Percentiles rank a stretch among this genome's conserved stretches.
These are phyloP conservation scores for Aquilaria yunnanensis DNA, from an alignment of 345 rosid species.

Conservation along the genomic window DNA sequence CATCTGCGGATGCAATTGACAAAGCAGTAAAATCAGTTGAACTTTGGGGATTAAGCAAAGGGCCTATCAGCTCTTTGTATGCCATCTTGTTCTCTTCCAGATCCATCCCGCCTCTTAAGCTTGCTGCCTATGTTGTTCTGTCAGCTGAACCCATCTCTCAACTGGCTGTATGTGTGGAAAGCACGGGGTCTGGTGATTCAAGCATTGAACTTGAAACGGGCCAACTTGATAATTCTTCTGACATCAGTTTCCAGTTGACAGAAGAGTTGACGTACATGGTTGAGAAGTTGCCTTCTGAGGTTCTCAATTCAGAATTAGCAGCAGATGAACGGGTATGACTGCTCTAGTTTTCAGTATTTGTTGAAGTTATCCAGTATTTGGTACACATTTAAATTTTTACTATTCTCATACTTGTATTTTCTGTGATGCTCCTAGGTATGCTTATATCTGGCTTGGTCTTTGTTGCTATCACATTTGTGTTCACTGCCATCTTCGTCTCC, in stretches of 20 bases:
- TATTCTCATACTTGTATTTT: background rate
- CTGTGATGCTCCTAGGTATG: constrained; percentile 47
- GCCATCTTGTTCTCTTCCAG: constrained; percentile 68
- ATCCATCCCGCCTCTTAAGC: constrained; percentile 61
- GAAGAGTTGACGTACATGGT: constrained; percentile 65
- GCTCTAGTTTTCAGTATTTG: constrained; percentile 3
- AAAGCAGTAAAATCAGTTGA: constrained; percentile 84
- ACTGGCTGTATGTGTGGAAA: constrained; percentile 57
- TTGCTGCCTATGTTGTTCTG: constrained; percentile 78
- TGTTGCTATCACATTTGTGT: constrained; percentile 71
- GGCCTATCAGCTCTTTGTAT: constrained; percentile 75
- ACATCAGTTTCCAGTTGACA: constrained; percentile 48
- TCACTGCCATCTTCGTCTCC: constrained; percentile 60
- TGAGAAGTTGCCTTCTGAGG: constrained; percentile 54
- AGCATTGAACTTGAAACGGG: constrained; percentile 34
- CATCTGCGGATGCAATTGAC: constrained; percentile 60
- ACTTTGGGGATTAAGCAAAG: constrained; percentile 84
- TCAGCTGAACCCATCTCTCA: constrained; percentile 73
- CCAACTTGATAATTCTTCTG: constrained; percentile 35
- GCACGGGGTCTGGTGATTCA: constrained; percentile 30
- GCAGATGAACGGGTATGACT: constrained; percentile 66
- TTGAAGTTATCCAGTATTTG: background rate
- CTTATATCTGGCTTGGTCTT: constrained; percentile 77
- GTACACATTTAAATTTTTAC: constrained; percentile 5
- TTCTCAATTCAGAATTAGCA: constrained; percentile 67